phyloP scores from a whole-genome alignment of 1,284 basidiomycete species.

The Malassezia yamatoensis region DNA sequence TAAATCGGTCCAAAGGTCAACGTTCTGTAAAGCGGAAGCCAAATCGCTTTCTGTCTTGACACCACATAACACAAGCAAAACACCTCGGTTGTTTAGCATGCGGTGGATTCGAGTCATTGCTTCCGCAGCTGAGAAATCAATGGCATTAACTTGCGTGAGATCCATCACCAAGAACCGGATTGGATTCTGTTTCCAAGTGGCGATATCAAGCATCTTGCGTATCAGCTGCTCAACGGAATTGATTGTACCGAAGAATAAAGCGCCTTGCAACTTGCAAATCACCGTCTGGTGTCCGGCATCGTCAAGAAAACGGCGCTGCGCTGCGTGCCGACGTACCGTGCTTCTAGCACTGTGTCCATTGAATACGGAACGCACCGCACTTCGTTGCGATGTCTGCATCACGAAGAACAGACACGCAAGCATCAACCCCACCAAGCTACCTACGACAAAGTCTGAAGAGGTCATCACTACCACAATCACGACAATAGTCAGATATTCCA shows the following conservation, averaged over 20 bases:
- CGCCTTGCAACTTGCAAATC: slow-evolving; percentile 75
- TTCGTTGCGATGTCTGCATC: slow-evolving; percentile 71
- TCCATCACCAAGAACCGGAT: slow-evolving; percentile 60
- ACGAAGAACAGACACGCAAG: slow-evolving; percentile 94
- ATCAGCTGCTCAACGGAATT: slow-evolving; percentile 69
- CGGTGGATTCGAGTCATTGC: slow-evolving; percentile 86
- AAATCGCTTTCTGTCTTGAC: slow-evolving; percentile 49
- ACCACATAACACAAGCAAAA: slow-evolving; percentile 82
- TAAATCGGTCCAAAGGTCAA: slow-evolving; percentile 59
- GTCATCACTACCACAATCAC: slow-evolving; percentile 64
- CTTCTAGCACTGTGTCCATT: slow-evolving; percentile 54
- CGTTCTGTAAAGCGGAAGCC: slow-evolving; percentile 46
- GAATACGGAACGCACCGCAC: slow-evolving; percentile 39
- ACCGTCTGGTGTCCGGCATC: slow-evolving; percentile 85
- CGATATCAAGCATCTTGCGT: slow-evolving; percentile 62
- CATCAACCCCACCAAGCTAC: slow-evolving; percentile 81
- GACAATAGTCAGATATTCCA: slow-evolving; percentile 54
- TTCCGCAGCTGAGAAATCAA: slow-evolving; percentile 90
- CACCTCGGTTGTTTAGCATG: slow-evolving; percentile 63
- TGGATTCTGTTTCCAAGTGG: slow-evolving; percentile 66
- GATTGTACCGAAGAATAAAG: slow-evolving; percentile 94
- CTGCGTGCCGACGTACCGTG: slow-evolving; percentile 76
- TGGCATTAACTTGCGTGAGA: slow-evolving; percentile 70
- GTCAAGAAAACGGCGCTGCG: slow-evolving; percentile 77
- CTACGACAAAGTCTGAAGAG: slow-evolving; percentile 64